Conservation (phyloP, 345 rosid species). For the Firmiana major region DNA sequence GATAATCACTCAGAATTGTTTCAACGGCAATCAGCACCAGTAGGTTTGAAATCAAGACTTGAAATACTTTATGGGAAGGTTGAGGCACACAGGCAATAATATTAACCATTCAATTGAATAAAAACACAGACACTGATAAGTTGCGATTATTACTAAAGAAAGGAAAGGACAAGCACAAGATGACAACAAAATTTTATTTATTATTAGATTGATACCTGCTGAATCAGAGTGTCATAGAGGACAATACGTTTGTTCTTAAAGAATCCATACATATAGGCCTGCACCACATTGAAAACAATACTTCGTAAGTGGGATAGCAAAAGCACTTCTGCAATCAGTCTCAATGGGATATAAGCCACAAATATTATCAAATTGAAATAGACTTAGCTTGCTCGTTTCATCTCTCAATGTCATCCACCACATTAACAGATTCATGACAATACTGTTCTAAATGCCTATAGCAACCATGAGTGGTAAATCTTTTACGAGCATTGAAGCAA, state of each 20-base stretch:
- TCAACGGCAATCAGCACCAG: not conserved
- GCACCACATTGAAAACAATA: constrained; percentile 25
- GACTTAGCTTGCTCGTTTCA: not conserved
- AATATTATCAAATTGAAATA: not conserved
- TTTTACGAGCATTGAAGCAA: not conserved
- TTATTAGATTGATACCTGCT: constrained; percentile 57
- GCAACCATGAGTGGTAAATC: not conserved
- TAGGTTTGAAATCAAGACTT: not conserved
- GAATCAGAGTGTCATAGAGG: constrained; percentile 93
- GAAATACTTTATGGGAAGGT: not conserved
- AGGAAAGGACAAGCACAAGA: not conserved
- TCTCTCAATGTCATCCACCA: not conserved
- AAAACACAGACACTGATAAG: not conserved
- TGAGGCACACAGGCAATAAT: too few relatives aligned
- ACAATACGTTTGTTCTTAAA: constrained; percentile 98
- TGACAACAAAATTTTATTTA: not conserved
- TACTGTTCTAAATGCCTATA: not conserved
- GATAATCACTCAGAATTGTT: not conserved
- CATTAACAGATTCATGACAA: not conserved
- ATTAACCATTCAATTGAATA: not conserved
- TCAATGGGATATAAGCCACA: not conserved
- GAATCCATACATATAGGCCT: constrained; percentile 99
- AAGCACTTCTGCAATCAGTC: not conserved
- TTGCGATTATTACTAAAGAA: not conserved
- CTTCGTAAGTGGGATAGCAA: not conserved